Conservation (phyloP, 2,329 filamentous ascomycete species). For the Pseudovirgaria hyperparasitica region DNA sequence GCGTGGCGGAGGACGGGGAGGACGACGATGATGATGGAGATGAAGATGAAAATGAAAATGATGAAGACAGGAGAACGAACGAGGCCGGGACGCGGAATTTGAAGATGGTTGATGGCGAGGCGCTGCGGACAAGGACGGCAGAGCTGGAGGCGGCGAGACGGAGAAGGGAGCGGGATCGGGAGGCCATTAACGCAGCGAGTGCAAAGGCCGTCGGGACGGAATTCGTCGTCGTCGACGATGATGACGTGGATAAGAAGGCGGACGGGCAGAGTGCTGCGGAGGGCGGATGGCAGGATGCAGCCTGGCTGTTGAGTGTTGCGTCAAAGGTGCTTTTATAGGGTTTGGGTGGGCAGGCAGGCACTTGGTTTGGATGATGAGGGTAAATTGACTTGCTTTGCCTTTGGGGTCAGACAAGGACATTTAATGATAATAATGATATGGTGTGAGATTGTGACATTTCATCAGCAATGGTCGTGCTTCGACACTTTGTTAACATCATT, state of each 20-base stretch:
- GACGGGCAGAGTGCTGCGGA: slow-evolving; percentile 13
- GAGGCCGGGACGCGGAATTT: too few relatives aligned
- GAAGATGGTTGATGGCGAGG: slow-evolving; percentile 14
- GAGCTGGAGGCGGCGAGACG: slow-evolving; percentile 23
- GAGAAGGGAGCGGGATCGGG: slow-evolving; percentile 23
- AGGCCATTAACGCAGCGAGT: slow-evolving; percentile 21
- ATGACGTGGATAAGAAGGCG: slow-evolving; percentile 9
- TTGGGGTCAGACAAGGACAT: too few relatives aligned
- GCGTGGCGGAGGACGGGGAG: slow-evolving; percentile 37
- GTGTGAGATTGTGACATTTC: too few relatives aligned
- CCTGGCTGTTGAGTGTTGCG: slow-evolving; percentile 44
- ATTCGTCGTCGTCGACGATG: slow-evolving; percentile 3
- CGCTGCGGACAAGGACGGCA: slow-evolving; percentile 22
- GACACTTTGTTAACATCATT: too few relatives aligned
- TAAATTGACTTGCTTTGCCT: not conserved
- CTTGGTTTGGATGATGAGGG: not conserved
- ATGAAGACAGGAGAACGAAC: slow-evolving; percentile 12
- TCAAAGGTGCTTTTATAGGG: slow-evolving; percentile 26
- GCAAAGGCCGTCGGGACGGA: slow-evolving; percentile 22
- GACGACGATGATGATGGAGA: slow-evolving; percentile 17
- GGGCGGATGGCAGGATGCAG: slow-evolving; percentile 45
- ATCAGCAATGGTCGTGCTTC: too few relatives aligned
- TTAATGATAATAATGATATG: too few relatives aligned
- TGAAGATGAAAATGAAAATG: slow-evolving; percentile 15
- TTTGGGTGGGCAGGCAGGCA: slow-evolving; percentile 2